Conservation (phyloP, 2,329 filamentous ascomycete genomes). For the Pestalotiopsis sp. region DNA sequence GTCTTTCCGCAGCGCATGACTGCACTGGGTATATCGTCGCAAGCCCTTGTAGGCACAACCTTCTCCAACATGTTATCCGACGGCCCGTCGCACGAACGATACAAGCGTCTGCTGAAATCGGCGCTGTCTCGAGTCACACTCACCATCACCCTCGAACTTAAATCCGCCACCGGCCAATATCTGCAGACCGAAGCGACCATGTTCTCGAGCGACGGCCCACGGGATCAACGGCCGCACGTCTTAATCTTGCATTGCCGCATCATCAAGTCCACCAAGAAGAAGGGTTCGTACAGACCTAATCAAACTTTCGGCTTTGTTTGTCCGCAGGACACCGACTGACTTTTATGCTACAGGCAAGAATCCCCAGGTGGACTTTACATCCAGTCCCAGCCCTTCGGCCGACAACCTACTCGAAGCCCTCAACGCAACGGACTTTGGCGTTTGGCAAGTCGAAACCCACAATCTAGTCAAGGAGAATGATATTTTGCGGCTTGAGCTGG, state of each 20-base stretch:
- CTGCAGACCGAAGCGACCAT: not conserved
- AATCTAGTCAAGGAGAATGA: not conserved
- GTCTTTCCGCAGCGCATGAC: not conserved
- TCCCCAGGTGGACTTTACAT: not conserved
- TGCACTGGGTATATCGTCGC: not conserved
- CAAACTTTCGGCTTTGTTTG: too few species aligned
- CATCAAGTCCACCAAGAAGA: not conserved
- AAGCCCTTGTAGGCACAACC: slow-evolving; percentile 1
- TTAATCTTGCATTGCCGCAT: not conserved
- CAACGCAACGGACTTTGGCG: not conserved
- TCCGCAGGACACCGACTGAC: too few species aligned
- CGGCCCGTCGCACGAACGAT: not conserved
- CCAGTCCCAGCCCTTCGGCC: not conserved
- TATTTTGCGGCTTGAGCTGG: not conserved
- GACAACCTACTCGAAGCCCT: not conserved
- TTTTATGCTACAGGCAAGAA: not conserved
- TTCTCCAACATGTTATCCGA: not conserved
- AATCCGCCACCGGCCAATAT: not conserved
- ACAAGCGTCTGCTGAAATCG: not conserved
- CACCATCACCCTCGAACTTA: not conserved
- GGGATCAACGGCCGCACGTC: not conserved
- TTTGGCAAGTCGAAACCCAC: not conserved
- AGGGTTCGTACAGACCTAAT: too few species aligned
- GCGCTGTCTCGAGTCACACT: not conserved
- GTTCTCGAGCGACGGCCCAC: not conserved